Evolutionary conservation across 305 asterid species (phyloP), one percentile per base, ranked within the genome.

Genomic region (Nicotiana rustica): DNA sequence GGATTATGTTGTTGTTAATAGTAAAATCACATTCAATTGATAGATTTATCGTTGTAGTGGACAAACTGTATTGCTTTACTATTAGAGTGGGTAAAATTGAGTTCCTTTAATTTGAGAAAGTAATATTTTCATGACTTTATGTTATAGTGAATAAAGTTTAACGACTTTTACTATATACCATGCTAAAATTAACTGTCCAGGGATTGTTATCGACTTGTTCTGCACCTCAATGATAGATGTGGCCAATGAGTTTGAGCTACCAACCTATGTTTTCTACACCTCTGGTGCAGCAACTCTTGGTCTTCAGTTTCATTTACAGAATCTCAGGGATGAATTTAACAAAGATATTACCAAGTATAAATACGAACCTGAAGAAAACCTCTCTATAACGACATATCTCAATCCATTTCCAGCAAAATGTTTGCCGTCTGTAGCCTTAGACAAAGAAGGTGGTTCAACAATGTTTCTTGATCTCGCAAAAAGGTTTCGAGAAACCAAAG

Each of bases 231-330:
- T 86, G 81, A 86, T 86, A 59, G 88, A 83, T 14, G 84, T 84
- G 9, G 86, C 84, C 5, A 61, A 79, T 47, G 88, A 82, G 4
- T 82, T 85, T 15, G 81, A 70, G 5, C 38, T 85, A 25, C 86
- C 88, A 2, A 29, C 78, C 21, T 85, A 85, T 47, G 49, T 82
- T 1, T 85, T 64, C 19, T 85, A 1, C 69, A 82, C 83, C 9
- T 78, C 85, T 8, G 38, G 78, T 44, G 87, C 88, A 64, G 84
- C 86, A 9, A 18, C 21, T 4, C 84, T 85, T 55, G 88, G 86
- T 18, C 75, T 85, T 31, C 10, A 6, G 47, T 25, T 79, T 1
- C 82, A 82, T 70, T 3, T 68, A 13, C 85, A 78, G 25, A 52
- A 44, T 4, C 41, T 85, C 13, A 70, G 67, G 9, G 82, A 85